Percentiles rank a stretch among this genome's conserved stretches.
These are phyloP conservation scores for Periconia sp. DNA, from an alignment of 2,329 filamentous ascomycete species.

Conservation along the genomic window DNA sequence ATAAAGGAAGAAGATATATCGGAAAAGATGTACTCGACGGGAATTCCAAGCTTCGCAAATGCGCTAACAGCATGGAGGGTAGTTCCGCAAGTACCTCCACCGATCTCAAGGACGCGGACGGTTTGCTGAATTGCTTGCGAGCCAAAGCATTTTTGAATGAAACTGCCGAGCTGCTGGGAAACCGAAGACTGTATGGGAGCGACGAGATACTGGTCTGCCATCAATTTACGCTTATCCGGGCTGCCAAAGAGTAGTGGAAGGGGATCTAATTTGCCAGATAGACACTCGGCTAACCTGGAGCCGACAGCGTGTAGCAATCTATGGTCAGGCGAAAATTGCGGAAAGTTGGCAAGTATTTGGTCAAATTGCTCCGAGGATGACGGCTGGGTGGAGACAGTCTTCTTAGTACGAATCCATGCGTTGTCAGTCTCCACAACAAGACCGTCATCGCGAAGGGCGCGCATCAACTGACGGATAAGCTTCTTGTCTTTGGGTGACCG, in stretches of 20 bases:
- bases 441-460: background rate
- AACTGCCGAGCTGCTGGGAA: background rate
- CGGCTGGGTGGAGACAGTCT: too few relatives aligned
- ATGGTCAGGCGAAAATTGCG: background rate
- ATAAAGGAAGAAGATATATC: slow-evolving; percentile 1
- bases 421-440: background rate
- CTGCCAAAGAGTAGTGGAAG: background rate
- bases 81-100: background rate
- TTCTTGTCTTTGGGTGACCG: background rate
- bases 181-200: background rate
- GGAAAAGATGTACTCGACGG: background rate
- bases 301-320: background rate
- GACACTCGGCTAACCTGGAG: background rate
- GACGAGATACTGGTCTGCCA: slow-evolving; percentile 1
- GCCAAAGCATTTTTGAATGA: background rate
- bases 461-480: background rate
- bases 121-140: background rate
- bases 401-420: background rate
- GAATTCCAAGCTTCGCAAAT: slow-evolving; percentile 1
- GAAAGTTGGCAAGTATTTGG: background rate
- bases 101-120: background rate
- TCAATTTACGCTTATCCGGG: background rate
- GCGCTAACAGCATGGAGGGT: background rate
- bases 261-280: background rate
- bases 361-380: background rate